These are phyloP conservation scores for Aegilops umbellulata DNA, from an alignment of 176 grass and related monocot genomes.

Conservation along the genomic window DNA sequence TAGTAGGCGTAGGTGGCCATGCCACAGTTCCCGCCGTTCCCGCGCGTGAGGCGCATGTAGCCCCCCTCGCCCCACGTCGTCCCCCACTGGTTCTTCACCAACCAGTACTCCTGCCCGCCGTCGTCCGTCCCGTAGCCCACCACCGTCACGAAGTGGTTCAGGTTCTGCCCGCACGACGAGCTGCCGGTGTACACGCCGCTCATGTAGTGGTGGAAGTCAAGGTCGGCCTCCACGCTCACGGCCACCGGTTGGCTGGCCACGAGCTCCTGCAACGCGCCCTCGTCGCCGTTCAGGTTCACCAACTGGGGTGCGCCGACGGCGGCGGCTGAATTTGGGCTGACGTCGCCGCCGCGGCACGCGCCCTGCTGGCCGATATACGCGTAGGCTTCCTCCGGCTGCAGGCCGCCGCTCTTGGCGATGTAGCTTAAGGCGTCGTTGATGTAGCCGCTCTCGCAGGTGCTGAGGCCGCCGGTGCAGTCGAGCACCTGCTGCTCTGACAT, in stretches of 20 bases:
- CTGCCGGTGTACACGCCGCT: slow-evolving; percentile 47
- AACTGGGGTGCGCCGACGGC: not conserved
- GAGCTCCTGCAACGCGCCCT: slow-evolving; percentile 29
- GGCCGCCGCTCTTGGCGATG: slow-evolving; percentile 33
- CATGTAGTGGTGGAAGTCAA: slow-evolving; percentile 51
- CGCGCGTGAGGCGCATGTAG: slow-evolving; percentile 51
- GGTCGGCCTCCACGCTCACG: slow-evolving; percentile 34
- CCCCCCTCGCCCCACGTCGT: slow-evolving; percentile 50
- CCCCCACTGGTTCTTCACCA: slow-evolving; percentile 73
- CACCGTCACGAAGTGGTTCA: slow-evolving; percentile 47
- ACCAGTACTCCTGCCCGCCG: slow-evolving; percentile 37
- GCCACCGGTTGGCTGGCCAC: slow-evolving; percentile 41
- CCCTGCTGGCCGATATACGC: slow-evolving; percentile 33
- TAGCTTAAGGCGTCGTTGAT: slow-evolving; percentile 30
- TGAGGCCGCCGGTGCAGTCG: slow-evolving; percentile 9
- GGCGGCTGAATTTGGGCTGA: not conserved
- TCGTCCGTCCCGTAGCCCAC: slow-evolving; percentile 42
- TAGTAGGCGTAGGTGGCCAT: slow-evolving; percentile 52
- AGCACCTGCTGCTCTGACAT: slow-evolving; percentile 45
- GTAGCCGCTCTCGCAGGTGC: slow-evolving; percentile 29
- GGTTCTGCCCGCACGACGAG: slow-evolving; percentile 25
- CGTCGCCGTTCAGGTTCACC: slow-evolving; percentile 7
- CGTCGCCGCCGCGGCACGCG: not conserved
- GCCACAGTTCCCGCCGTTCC: slow-evolving; percentile 33
- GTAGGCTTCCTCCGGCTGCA: slow-evolving; percentile 38